Percentiles rank a stretch among this genome's conserved stretches.
Evolutionary conservation across 495 filamentous ascomycete species (phyloP).

Genomic region (Penicillium maclennaniae): DNA sequence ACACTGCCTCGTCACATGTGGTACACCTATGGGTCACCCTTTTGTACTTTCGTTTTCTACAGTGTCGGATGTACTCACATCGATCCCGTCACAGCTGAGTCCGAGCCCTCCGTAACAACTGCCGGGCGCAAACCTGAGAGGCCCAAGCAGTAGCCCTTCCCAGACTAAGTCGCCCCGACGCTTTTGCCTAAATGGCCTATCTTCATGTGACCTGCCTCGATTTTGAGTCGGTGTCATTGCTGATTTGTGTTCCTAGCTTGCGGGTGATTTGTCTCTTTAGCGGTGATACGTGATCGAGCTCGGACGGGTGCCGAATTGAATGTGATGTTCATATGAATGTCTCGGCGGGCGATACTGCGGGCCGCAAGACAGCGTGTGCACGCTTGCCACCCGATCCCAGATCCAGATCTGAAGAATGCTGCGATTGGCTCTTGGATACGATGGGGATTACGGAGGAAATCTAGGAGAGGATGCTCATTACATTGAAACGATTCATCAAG

Average conservation of each 20-base stretch:
- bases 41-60: background rate
- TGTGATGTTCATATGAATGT: background rate
- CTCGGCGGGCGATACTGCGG: background rate
- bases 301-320: background rate
- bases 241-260: background rate
- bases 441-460: too few relatives aligned
- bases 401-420: too few relatives aligned
- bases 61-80: background rate
- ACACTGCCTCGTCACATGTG: background rate
- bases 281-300: too few relatives aligned
- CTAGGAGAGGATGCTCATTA: background rate
- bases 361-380: too few relatives aligned
- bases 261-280: background rate
- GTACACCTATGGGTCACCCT: background rate
- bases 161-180: background rate
- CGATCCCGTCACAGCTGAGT: background rate
- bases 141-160: background rate
- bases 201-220: background rate
- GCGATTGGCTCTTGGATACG: too few relatives aligned
- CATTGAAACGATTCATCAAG: background rate
- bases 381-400: too few relatives aligned
- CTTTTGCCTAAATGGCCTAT: background rate
- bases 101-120: background rate
- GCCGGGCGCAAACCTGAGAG: background rate
- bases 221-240: too few relatives aligned